These are phyloP conservation scores for Ceratocystis destructans DNA, from an alignment of 2,329 filamentous ascomycete species.

Conservation along the genomic window DNA sequence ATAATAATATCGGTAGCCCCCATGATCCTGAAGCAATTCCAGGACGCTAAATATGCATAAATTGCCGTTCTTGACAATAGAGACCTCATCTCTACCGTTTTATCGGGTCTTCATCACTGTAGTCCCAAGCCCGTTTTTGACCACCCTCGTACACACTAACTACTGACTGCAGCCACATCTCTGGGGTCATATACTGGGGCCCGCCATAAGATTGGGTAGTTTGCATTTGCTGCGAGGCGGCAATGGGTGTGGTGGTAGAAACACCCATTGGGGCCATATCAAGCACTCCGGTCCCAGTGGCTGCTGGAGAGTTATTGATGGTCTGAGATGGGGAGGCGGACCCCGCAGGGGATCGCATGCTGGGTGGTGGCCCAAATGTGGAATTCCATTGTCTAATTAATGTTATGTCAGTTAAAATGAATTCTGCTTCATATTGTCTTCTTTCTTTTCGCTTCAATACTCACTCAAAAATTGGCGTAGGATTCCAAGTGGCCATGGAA, in stretches of 20 bases:
- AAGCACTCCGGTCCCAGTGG: neutral
- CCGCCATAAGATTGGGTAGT: slow-evolving; percentile 32
- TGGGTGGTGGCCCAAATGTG: slow-evolving; percentile 52
- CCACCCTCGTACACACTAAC: slow-evolving; percentile 55
- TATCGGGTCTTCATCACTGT: slow-evolving; percentile 29
- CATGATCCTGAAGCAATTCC: neutral
- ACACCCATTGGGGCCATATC: slow-evolving; percentile 13
- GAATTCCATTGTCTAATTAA: slow-evolving; percentile 73
- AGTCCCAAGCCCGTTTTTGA: slow-evolving; percentile 49
- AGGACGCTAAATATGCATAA: neutral
- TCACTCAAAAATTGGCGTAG: slow-evolving; percentile 79
- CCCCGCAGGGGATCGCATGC: slow-evolving; percentile 10
- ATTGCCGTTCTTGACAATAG: neutral
- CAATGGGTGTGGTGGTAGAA: slow-evolving; percentile 21
- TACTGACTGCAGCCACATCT: slow-evolving; percentile 62
- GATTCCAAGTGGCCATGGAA: slow-evolving; percentile 54
- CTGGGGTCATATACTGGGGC: slow-evolving; percentile 51
- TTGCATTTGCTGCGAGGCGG: slow-evolving; percentile 29
- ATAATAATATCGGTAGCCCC: neutral
- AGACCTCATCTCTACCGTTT: slow-evolving; percentile 19
- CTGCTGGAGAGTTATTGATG: slow-evolving; percentile 22
- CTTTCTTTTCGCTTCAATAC: slow-evolving; percentile 27
- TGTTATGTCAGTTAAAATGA: neutral
- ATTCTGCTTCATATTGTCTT: neutral
- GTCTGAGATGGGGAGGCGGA: slow-evolving; percentile 34